Percentiles rank a stretch among this genome's conserved stretches.
These are phyloP conservation scores for Metschnikowia continentalis DNA, from an alignment of 805 yeast genomes.

Conservation along the genomic window DNA sequence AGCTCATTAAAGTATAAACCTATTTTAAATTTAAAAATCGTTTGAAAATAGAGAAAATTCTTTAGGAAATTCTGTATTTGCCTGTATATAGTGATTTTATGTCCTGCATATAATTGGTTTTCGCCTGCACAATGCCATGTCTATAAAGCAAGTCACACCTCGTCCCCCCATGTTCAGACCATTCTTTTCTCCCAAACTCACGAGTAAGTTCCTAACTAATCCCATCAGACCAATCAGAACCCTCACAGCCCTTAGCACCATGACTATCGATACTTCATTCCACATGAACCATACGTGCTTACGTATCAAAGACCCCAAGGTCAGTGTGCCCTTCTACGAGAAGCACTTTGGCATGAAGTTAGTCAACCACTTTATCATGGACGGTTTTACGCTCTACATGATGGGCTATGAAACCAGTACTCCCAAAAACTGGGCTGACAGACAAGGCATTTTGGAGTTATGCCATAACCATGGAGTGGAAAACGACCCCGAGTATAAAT, in stretches of 20 bases:
- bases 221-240: neutral
- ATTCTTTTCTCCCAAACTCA: neutral
- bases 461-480: conserved; percentile 78
- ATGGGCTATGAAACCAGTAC: conserved; percentile 51
- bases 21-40: too few species aligned
- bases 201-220: neutral
- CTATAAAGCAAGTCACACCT: neutral
- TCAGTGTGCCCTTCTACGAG: conserved; percentile 67
- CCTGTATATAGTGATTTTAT: too few species aligned
- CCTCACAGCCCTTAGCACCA: conserved; percentile 7
- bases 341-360: conserved; percentile 71
- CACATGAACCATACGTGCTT: conserved; percentile 67
- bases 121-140: neutral
- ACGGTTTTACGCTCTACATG: conserved; percentile 62
- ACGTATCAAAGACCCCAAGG: conserved; percentile 77
- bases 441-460: conserved; percentile 75
- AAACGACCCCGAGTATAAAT: conserved; percentile 47
- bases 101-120: too few species aligned
- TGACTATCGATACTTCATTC: conserved; percentile 37
- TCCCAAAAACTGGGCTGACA: conserved; percentile 41
- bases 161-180: neutral
- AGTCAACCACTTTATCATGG: conserved; percentile 48
- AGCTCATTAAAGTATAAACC: too few species aligned
- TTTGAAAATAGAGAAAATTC: too few species aligned
- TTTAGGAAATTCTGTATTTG: too few species aligned